Base-by-base conservation (phyloP, 2,329 filamentous ascomycete genomes). In the Aspergillus spinulosporus region DNA sequence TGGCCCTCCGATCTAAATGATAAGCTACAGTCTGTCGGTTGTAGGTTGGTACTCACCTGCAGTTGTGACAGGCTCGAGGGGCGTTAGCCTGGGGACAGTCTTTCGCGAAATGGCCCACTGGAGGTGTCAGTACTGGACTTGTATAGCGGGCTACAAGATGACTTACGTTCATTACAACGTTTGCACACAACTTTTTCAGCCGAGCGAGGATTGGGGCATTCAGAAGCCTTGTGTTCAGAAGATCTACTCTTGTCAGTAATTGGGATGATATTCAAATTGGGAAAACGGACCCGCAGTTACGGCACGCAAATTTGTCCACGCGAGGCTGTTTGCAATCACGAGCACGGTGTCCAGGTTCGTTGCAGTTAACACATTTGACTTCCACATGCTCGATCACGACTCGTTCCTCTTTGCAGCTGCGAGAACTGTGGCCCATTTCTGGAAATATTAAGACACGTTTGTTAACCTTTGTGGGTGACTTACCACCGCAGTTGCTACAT, bases 321-420 rank as follows among this genome's bases (percentile, higher is more conserved):
- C 76, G 77, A 15, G 65, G 49, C 54, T 74, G 64, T 6, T 66
- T 62, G 62, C 78, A 81, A 58, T 81, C 78, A 50, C 79, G 79
- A 62, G 74, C 75, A 59, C 78, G 76, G 62, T 82, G 80, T 14
- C 80, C 79, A 12, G 68, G 49, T 26, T 72, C 71, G 15, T 66
- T 69, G 62, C 80, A 84, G 59, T 82, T 80, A 54, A 74, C 71
- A 64, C 82, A 84, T 46, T 76, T 77, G 57, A 83, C 75, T 47
- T 75, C 72, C 14, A 76, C 66, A 46, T 71, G 74, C 21, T 78
- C 76, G 4, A 64, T 58, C 21, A 71, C 67, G 0, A 60, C 54
- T 54, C 72, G 72, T 58, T 83, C 80, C 59, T 82, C 66, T 43
- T 76, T 73, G 71, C 82, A 84, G 15, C 62, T 65, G 46, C 74